A percentile compares a stretch with the other conserved stretches of the same genome.
Evolutionary conservation across 1,284 basidiomycete genomes (phyloP).

Genomic region (Ganoderma meredithae): DNA sequence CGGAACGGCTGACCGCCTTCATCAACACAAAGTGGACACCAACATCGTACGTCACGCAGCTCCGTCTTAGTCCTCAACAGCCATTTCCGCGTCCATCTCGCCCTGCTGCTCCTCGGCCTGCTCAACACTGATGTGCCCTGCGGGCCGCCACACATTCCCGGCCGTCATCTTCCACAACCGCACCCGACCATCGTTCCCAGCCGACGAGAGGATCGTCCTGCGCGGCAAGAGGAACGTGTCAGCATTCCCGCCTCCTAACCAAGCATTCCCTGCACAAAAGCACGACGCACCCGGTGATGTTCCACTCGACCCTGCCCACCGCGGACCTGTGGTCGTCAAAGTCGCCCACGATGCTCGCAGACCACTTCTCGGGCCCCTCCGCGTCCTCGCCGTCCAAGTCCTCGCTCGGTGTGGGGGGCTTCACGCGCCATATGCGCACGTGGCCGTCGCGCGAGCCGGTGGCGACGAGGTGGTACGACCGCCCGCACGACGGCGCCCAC

Average conservation of each 20-base stretch:
- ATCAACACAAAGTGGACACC: neutral
- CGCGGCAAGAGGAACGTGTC: neutral
- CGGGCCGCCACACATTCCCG: conserved; percentile 78
- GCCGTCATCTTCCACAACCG: conserved; percentile 88
- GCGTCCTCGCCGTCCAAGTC: conserved; percentile 45
- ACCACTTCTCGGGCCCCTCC: conserved; percentile 61
- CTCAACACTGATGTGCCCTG: conserved; percentile 80
- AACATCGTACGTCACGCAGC: too few relatives aligned
- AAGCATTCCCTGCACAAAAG: conserved; percentile 21
- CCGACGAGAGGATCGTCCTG: conserved; percentile 88
- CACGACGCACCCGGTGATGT: conserved; percentile 77
- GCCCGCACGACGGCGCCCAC: conserved; percentile 92
- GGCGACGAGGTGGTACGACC: conserved; percentile 91
- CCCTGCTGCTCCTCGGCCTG: conserved; percentile 65
- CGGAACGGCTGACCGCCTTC: neutral
- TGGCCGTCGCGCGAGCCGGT: conserved; percentile 87
- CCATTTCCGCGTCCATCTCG: conserved; percentile 48
- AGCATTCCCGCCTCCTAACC: conserved; percentile 1
- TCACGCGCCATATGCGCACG: conserved; percentile 87
- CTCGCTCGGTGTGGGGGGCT: conserved; percentile 52
- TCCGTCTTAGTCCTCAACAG: conserved; percentile 34
- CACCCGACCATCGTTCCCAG: conserved; percentile 89
- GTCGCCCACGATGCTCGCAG: conserved; percentile 78
- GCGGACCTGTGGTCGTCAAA: conserved; percentile 85
- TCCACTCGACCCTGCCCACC: conserved; percentile 85